A percentile compares a stretch with the other conserved stretches of the same genome.
Conservation (phyloP, 2,329 filamentous ascomycete species). For the Ophiocordyceps australis region DNA sequence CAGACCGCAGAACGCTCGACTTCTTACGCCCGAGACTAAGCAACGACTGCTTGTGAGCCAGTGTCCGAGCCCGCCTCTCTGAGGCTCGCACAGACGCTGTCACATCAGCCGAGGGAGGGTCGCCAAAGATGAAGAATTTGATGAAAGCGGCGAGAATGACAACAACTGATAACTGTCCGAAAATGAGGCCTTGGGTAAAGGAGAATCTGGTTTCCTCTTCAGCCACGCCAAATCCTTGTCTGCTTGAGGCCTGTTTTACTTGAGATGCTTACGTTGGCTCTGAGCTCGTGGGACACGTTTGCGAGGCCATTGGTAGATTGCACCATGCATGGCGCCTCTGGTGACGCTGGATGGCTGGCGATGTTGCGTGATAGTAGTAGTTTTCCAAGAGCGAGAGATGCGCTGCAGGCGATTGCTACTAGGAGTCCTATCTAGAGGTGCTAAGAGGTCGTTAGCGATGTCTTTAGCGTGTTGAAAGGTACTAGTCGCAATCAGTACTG, state of each 20-base stretch:
- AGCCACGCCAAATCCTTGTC: too few species aligned
- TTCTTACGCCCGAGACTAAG: constrained; percentile 48
- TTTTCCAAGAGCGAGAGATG: too few species aligned
- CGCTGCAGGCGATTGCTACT: too few species aligned
- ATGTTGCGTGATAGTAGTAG: too few species aligned
- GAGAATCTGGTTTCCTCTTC: constrained; percentile 39
- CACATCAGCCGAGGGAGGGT: constrained; percentile 68
- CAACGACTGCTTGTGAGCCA: constrained; percentile 60
- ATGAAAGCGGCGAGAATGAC: constrained; percentile 88
- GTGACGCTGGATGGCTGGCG: not conserved
- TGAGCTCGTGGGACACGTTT: constrained; percentile 19
- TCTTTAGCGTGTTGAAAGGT: too few species aligned
- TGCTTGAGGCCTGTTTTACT: too few species aligned
- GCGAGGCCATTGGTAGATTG: constrained; percentile 14
- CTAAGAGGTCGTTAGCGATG: too few species aligned
- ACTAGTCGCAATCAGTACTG: too few species aligned
- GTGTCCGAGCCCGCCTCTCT: constrained; percentile 52
- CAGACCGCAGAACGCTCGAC: constrained; percentile 54
- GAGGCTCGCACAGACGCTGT: constrained; percentile 60
- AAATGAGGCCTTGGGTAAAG: constrained; percentile 83
- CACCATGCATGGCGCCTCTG: not conserved
- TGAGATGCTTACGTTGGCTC: constrained; percentile 25
- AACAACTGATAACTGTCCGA: constrained; percentile 86
- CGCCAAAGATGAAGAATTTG: constrained; percentile 99
- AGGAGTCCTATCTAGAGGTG: too few species aligned